Percentiles rank a stretch among this genome's conserved stretches.
These are phyloP conservation scores for Medicago truncatula DNA, from an alignment of 306 rosid species.

Conservation along the genomic window DNA sequence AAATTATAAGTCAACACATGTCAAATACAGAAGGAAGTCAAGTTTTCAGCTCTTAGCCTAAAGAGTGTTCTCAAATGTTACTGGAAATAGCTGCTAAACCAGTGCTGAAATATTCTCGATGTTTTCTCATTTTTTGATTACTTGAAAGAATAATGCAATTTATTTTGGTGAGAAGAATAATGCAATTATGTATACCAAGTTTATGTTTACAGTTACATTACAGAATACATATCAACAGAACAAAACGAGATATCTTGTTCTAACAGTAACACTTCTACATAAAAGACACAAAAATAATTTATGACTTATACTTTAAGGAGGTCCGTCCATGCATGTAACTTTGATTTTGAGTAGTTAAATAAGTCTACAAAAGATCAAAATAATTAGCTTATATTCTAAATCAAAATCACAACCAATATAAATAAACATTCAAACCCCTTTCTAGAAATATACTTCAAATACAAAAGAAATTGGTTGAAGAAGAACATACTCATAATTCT, in stretches of 20 bases:
- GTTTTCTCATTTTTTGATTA: slow-evolving; percentile 11
- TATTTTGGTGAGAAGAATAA: no score
- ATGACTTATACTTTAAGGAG: no score
- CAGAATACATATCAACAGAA: not conserved
- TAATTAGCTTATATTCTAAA: no score
- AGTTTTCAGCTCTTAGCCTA: slow-evolving; percentile 24
- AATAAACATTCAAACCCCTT: no score
- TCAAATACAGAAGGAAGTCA: slow-evolving; percentile 29
- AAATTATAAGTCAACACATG: slow-evolving; percentile 58
- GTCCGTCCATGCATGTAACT: no score
- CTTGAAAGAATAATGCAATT: slow-evolving; percentile 20
- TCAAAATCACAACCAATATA: no score
- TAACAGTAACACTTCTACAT: not conserved
- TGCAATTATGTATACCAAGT: slow-evolving; percentile 4
- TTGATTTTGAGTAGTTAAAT: no score
- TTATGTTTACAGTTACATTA: slow-evolving; percentile 7
- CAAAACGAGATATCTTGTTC: not conserved
- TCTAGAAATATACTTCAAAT: no score
- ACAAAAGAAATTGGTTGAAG: no score
- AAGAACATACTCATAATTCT: no score
- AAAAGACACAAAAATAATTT: no score
- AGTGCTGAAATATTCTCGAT: slow-evolving; percentile 20
- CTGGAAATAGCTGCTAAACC: slow-evolving; percentile 12
- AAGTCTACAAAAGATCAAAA: no score
- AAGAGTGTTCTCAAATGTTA: slow-evolving; percentile 30